Conservation (phyloP, 805 yeast species). For the Sugiyamaella mastotermitis region DNA sequence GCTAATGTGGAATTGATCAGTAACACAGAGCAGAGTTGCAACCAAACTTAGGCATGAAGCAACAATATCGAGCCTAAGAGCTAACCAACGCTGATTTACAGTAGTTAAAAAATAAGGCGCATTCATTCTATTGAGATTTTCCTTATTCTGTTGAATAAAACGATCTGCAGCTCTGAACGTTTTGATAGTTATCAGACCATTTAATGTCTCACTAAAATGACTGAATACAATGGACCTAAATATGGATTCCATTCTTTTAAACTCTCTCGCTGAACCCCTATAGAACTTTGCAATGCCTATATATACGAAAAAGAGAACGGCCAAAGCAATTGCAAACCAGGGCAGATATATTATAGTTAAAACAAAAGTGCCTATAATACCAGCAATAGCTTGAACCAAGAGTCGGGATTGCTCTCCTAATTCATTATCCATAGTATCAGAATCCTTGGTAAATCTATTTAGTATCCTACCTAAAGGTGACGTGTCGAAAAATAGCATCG, state of each 20-base stretch:
- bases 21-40: conserved; percentile 53
- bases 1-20: conserved; percentile 51
- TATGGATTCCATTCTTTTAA: conserved; percentile 69
- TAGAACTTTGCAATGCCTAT: conserved; percentile 46
- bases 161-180: conserved; percentile 44
- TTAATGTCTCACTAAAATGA: conserved; percentile 63
- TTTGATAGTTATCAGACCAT: conserved; percentile 61
- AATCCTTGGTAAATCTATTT: conserved; percentile 82
- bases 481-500: conserved; percentile 77
- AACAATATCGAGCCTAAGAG: conserved; percentile 51
- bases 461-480: conserved; percentile 85
- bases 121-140: conserved; percentile 52
- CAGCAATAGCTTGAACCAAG: conserved; percentile 48
- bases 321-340: conserved; percentile 62
- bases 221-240: conserved; percentile 66
- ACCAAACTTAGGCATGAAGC: conserved; percentile 48
- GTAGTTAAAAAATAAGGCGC: conserved; percentile 59
- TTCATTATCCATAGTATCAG: conserved; percentile 78
- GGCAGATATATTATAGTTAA: conserved; percentile 67
- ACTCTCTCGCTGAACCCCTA: conserved; percentile 67
- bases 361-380: conserved; percentile 57
- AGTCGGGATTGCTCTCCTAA: conserved; percentile 63
- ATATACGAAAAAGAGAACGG: conserved; percentile 42
- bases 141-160: conserved; percentile 44
- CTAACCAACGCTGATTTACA: conserved; percentile 71